A percentile compares a stretch with the other conserved stretches of the same genome.
Evolutionary conservation across 805 yeast species (phyloP).

Genomic region (Metschnikowia lachancei): DNA sequence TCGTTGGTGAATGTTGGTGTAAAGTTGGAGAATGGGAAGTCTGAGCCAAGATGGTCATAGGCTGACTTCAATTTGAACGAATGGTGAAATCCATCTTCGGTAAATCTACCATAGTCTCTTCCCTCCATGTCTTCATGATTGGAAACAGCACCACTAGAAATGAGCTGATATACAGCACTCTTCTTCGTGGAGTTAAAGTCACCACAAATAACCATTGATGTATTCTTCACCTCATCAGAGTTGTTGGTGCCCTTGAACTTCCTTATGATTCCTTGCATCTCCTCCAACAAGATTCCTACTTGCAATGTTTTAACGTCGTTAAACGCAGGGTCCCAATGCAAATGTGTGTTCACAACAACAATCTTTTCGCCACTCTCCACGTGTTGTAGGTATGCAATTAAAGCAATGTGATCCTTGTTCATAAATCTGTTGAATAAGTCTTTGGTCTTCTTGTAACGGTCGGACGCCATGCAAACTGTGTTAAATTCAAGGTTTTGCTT

Average conservation of each 20-base stretch:
- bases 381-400: constrained; percentile 73
- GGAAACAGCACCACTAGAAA: constrained; percentile 76
- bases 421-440: constrained; percentile 94
- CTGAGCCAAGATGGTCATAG: constrained; percentile 71
- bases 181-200: constrained; percentile 87
- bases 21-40: constrained; percentile 90
- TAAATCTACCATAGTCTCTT: constrained; percentile 85
- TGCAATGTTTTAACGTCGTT: constrained; percentile 96
- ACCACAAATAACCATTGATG: constrained; percentile 87
- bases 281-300: constrained; percentile 87
- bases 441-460: constrained; percentile 86
- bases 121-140: constrained; percentile 80
- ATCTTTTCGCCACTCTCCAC: constrained; percentile 66
- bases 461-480: constrained; percentile 72
- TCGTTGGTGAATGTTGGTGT: constrained; percentile 92
- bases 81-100: constrained; percentile 85
- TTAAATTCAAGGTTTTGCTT: constrained; percentile 80
- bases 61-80: constrained; percentile 79
- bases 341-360: constrained; percentile 83
- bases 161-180: constrained; percentile 89
- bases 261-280: constrained; percentile 65
- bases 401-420: constrained; percentile 92
- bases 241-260: constrained; percentile 45
- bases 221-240: constrained; percentile 52
- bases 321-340: constrained; percentile 97